Conservation (phyloP, 768 basidiomycete species). For the Lentinula lateritia region DNA sequence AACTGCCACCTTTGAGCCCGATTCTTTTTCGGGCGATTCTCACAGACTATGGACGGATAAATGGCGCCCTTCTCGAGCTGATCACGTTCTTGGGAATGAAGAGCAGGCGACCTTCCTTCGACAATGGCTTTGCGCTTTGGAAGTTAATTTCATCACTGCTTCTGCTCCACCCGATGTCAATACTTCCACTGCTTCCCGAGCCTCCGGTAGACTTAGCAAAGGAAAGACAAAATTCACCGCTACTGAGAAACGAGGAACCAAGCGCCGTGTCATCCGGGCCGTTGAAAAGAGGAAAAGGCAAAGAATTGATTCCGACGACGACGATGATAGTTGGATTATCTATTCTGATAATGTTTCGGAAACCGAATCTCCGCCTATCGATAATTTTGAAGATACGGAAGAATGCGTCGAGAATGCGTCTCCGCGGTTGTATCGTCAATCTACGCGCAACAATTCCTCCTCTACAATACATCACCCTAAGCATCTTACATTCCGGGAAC, state of each 20-base stretch:
- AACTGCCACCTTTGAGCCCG: slow-evolving; percentile 12
- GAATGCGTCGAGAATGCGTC: slow-evolving; percentile 10
- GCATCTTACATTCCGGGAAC: slow-evolving; percentile 27
- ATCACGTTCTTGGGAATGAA: slow-evolving; percentile 78
- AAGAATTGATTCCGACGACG: slow-evolving; percentile 48
- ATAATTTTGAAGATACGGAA: slow-evolving; percentile 29
- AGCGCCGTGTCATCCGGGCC: slow-evolving; percentile 55
- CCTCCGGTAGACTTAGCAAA: slow-evolving; percentile 15
- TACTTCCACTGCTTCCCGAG: slow-evolving; percentile 6
- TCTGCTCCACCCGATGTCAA: not conserved
- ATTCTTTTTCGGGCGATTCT: slow-evolving; percentile 14
- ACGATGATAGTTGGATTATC: slow-evolving; percentile 58
- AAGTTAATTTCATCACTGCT: slow-evolving; percentile 38
- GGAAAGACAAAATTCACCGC: slow-evolving; percentile 19
- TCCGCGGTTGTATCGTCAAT: not conserved
- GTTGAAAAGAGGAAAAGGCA: slow-evolving; percentile 51
- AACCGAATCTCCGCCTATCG: slow-evolving; percentile 18
- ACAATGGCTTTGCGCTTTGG: slow-evolving; percentile 74
- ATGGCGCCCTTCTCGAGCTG: slow-evolving; percentile 70
- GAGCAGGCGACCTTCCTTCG: slow-evolving; percentile 62
- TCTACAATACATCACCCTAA: not conserved
- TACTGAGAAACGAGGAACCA: slow-evolving; percentile 31
- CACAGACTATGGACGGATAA: slow-evolving; percentile 64
- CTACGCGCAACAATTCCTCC: no score
- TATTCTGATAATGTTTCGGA: slow-evolving; percentile 25